phyloP scores from a whole-genome alignment of 2,329 filamentous ascomycete species.

The Epichloe sp. region DNA sequence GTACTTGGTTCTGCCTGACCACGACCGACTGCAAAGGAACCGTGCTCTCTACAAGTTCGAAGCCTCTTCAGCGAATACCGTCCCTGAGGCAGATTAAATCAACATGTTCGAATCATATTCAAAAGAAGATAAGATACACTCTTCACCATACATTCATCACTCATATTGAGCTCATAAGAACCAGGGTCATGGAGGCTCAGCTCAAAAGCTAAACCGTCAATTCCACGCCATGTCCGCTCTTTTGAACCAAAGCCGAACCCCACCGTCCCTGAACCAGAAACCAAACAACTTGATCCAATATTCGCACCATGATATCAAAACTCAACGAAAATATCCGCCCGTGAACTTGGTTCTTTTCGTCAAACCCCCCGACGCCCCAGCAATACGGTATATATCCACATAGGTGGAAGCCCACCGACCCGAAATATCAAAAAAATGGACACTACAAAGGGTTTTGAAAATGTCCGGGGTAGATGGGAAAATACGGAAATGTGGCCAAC shows the following conservation, averaged over 20 bases:
- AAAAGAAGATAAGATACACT: neutral
- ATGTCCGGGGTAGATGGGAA: too few species aligned
- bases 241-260: neutral
- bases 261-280: neutral
- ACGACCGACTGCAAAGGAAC: too few species aligned
- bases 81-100: too few species aligned
- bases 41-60: too few species aligned
- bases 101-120: too few species aligned
- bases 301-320: neutral
- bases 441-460: too few species aligned
- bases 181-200: neutral
- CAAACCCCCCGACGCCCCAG: neutral
- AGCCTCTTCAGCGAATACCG: too few species aligned
- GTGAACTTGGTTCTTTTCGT: neutral
- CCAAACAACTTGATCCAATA: neutral
- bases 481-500: too few species aligned
- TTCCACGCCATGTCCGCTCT: neutral
- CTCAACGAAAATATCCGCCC: neutral
- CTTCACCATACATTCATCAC: neutral
- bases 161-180: too few species aligned
- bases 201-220: neutral
- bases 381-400: conserved; percentile 8
- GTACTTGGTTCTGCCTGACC: too few species aligned
- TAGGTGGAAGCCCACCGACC: neutral
- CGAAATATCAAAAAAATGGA: neutral